A percentile compares a stretch with the other conserved stretches of the same genome.
Evolutionary conservation across 805 yeast genomes (phyloP).

Genomic region (Wickerhamiella azyma): DNA sequence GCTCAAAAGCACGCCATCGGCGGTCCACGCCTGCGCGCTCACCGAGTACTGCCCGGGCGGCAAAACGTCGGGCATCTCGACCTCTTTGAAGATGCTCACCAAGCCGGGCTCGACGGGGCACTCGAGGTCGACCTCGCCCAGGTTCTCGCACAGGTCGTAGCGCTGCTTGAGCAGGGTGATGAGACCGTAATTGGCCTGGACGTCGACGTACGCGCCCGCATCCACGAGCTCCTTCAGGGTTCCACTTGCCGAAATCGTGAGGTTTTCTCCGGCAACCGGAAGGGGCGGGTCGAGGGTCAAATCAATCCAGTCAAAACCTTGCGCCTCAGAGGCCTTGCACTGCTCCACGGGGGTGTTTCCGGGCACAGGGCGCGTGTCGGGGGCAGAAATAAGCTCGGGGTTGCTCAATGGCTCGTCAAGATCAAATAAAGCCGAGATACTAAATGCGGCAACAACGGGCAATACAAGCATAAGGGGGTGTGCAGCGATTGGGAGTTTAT

Average conservation of each 20-base stretch:
- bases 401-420: neutral
- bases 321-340: constrained; percentile 56
- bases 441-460: neutral
- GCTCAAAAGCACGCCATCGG: constrained; percentile 65
- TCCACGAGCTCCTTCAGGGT: constrained; percentile 37
- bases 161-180: constrained; percentile 78
- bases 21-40: constrained; percentile 78
- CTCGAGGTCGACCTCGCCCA: constrained; percentile 65
- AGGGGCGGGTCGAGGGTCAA: constrained; percentile 72
- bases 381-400: neutral
- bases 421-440: neutral
- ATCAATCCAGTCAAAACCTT: constrained; percentile 45
- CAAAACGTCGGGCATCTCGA: constrained; percentile 78
- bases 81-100: constrained; percentile 51
- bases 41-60: constrained; percentile 92
- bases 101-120: constrained; percentile 72
- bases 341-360: constrained; percentile 77
- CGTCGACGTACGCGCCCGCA: constrained; percentile 90
- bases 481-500: neutral
- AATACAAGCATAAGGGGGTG: neutral
- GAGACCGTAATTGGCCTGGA: constrained; percentile 85
- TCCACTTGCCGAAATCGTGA: constrained; percentile 71
- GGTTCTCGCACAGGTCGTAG: constrained; percentile 83
- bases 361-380: constrained; percentile 35
- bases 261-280: constrained; percentile 70